Conservation (phyloP, 495 filamentous ascomycete genomes). For the Aspergillus ostianus region DNA sequence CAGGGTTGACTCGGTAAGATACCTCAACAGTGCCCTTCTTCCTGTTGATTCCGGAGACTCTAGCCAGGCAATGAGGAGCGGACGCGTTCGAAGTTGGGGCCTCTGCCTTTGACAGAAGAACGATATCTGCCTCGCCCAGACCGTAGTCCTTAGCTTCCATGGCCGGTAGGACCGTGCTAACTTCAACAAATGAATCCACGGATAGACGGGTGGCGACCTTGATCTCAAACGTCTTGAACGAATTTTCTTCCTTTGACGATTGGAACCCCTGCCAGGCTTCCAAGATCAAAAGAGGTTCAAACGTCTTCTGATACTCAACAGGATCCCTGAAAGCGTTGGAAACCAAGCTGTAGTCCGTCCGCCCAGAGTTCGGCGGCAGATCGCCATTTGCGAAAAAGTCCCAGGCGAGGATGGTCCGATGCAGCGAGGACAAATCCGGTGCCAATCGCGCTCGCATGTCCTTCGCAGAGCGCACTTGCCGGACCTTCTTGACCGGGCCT, state of each 20-base stretch:
- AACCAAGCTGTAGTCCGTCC: constrained; percentile 69
- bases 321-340: constrained; percentile 73
- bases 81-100: constrained; percentile 60
- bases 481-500: constrained; percentile 77
- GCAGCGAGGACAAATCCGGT: constrained; percentile 81
- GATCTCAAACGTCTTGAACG: constrained; percentile 74
- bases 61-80: constrained; percentile 78
- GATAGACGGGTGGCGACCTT: constrained; percentile 81
- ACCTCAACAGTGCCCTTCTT: constrained; percentile 80
- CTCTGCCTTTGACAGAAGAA: constrained; percentile 72
- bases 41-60: constrained; percentile 72
- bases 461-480: constrained; percentile 72
- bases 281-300: constrained; percentile 84
- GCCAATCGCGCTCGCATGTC: constrained; percentile 92
- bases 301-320: constrained; percentile 78
- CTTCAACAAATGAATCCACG: constrained; percentile 89
- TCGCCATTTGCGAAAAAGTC: constrained; percentile 86
- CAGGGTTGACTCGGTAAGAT: constrained; percentile 75
- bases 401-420: constrained; percentile 85
- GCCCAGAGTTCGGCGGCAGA: constrained; percentile 69
- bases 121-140: constrained; percentile 81
- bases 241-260: constrained; percentile 81
- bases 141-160: constrained; percentile 65
- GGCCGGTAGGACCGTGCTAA: constrained; percentile 75
- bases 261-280: constrained; percentile 97